phyloP scores from a whole-genome alignment of 2,329 filamentous ascomycete genomes.

The Stemphylium vesicarium region DNA sequence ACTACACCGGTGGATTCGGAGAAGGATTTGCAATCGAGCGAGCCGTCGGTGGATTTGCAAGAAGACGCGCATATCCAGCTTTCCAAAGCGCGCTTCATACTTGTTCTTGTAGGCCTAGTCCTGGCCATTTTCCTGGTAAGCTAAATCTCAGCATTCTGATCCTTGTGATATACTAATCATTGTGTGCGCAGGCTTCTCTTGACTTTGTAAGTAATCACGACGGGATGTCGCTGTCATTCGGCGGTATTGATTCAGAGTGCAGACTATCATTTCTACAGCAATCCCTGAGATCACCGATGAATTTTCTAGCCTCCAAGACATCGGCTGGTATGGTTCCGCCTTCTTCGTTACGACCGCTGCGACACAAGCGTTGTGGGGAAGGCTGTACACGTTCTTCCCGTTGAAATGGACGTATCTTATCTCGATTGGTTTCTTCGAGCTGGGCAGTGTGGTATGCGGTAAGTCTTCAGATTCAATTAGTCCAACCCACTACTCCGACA shows the following conservation, averaged over 20 bases:
- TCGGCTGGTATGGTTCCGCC: conserved; percentile 41
- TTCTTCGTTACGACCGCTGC: conserved; percentile 32
- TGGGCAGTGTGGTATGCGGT: conserved; percentile 6
- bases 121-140: conserved; percentile 10
- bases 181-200: neutral
- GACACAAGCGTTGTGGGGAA: conserved; percentile 20
- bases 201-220: conserved; percentile 1
- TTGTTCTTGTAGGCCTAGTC: conserved; percentile 2
- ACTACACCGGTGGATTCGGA: neutral
- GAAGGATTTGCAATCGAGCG: neutral
- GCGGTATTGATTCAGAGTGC: neutral
- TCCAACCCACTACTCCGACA: no score
- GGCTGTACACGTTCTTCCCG: conserved; percentile 20
- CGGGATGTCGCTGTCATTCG: no score
- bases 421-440: conserved; percentile 5
- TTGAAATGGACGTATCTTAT: conserved; percentile 21
- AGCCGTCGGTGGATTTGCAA: neutral
- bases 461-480: neutral
- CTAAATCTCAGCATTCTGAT: neutral
- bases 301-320: conserved; percentile 39
- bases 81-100: neutral
- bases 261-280: conserved; percentile 35
- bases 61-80: conserved; percentile 3
- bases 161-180: neutral
- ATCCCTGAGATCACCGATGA: conserved; percentile 42